phyloP scores from a whole-genome alignment of 768 basidiomycete genomes.

The Strobilomyces dryophilus region DNA sequence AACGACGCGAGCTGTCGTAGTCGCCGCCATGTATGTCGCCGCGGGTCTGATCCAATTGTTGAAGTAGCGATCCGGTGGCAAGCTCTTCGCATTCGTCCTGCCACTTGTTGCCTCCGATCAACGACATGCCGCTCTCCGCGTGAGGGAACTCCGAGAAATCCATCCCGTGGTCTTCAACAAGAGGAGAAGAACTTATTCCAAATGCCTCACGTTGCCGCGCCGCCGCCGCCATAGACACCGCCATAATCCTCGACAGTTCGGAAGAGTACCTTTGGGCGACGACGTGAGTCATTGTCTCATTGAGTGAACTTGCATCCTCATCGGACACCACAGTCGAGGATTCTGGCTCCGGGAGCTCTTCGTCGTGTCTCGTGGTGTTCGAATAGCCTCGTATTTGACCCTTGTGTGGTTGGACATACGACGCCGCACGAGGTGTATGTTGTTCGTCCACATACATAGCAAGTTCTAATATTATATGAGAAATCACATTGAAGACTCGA shows the following conservation, averaged over 20 bases:
- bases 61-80: conserved; percentile 28
- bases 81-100: conserved; percentile 34
- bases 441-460: conserved; percentile 13
- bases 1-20: conserved; percentile 1
- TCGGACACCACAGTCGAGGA: conserved; percentile 16
- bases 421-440: conserved; percentile 16
- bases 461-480: conserved; percentile 13
- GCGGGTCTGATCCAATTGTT: conserved; percentile 9
- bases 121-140: conserved; percentile 46
- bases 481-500: conserved; percentile 2
- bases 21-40: neutral
- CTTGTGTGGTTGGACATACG: conserved; percentile 7
- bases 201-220: conserved; percentile 47
- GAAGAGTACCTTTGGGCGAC: conserved; percentile 21
- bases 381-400: neutral
- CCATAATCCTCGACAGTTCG: conserved; percentile 26
- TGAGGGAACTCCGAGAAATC: conserved; percentile 24
- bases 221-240: conserved; percentile 33
- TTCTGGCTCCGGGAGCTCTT: conserved; percentile 7
- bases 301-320: conserved; percentile 6
- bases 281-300: neutral
- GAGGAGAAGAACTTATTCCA: conserved; percentile 45
- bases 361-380: neutral
- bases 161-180: conserved; percentile 1
- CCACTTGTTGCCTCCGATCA: conserved; percentile 38